phyloP scores from a whole-genome alignment of 352 stramenopile species.

The Thalassiosira oceanica region DNA sequence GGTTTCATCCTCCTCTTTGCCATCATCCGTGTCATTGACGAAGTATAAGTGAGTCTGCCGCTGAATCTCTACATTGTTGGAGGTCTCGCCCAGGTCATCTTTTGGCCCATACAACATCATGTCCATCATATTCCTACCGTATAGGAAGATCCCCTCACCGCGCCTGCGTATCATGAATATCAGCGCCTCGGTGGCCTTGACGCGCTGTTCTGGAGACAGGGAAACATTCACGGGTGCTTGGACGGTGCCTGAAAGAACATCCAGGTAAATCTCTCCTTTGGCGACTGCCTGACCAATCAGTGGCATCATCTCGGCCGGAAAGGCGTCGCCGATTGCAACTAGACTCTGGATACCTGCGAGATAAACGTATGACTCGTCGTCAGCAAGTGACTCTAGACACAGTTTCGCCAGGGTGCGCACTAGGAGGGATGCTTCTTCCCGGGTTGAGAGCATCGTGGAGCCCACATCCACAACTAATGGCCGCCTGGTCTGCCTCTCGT shows the following conservation, averaged over 20 bases:
- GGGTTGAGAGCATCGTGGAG: conserved; percentile 3
- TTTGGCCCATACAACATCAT: conserved; percentile 57
- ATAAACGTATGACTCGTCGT: conserved; percentile 81
- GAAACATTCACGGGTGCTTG: conserved; percentile 9
- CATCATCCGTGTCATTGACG: conserved; percentile 17
- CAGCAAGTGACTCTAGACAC: conserved; percentile 59
- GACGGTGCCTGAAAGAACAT: conserved; percentile 18
- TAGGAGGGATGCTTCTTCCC: conserved; percentile 30
- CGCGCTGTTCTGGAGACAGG: conserved; percentile 55
- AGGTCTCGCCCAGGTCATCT: conserved; percentile 1
- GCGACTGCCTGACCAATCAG: conserved; percentile 48
- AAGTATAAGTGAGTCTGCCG: conserved; percentile 64
- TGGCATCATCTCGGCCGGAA: conserved; percentile 56
- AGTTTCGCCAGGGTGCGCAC: conserved; percentile 31
- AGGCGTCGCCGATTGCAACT: conserved; percentile 62
- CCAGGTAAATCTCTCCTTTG: conserved; percentile 43
- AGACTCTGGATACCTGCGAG: conserved; percentile 78
- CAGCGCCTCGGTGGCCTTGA: conserved; percentile 75
- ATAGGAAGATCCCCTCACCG: conserved; percentile 54
- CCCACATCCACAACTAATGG: conserved; percentile 28
- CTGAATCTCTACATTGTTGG: conserved; percentile 36
- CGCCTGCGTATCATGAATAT: conserved; percentile 73
- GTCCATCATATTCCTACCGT: conserved; percentile 55
- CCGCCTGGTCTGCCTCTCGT: background rate
- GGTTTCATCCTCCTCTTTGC: conserved; percentile 18